Percentiles rank a stretch among this genome's conserved stretches.
Evolutionary conservation across 768 basidiomycete species (phyloP).

Genomic region (Sporobolomyces roseus): DNA sequence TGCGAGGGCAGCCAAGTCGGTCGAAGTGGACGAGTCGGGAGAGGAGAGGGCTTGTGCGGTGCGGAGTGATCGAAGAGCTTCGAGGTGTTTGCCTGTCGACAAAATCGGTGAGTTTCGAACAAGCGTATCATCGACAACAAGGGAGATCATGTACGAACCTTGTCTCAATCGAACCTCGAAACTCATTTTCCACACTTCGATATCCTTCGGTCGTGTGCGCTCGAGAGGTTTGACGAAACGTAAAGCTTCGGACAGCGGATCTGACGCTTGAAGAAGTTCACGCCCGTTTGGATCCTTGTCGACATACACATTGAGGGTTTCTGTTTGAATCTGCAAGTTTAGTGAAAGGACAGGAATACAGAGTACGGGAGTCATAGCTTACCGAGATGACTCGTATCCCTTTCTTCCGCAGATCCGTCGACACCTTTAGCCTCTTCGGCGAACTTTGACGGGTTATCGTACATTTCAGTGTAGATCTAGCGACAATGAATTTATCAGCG

Average conservation of each 20-base stretch:
- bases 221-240: conserved; percentile 66
- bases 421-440: no score
- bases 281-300: conserved; percentile 78
- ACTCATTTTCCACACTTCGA: conserved; percentile 67
- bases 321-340: no score
- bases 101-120: background rate
- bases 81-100: conserved; percentile 64
- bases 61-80: conserved; percentile 67
- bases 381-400: conserved; percentile 49
- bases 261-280: conserved; percentile 61
- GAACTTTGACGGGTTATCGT: conserved; percentile 60
- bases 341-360: background rate
- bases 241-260: conserved; percentile 70
- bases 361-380: conserved; percentile 13
- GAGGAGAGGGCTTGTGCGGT: conserved; percentile 49
- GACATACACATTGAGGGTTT: conserved; percentile 48
- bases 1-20: no score
- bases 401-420: conserved; percentile 11
- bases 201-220: conserved; percentile 55
- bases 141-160: conserved; percentile 42
- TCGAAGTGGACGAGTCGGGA: background rate
- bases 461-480: conserved; percentile 69
- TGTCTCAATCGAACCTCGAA: conserved; percentile 79
- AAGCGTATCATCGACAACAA: background rate
- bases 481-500: conserved; percentile 1